A percentile compares a stretch with the other conserved stretches of the same genome.
Evolutionary conservation across 139 green algal genomes (phyloP).

Genomic region (Chlamydomonas schloesseri): DNA sequence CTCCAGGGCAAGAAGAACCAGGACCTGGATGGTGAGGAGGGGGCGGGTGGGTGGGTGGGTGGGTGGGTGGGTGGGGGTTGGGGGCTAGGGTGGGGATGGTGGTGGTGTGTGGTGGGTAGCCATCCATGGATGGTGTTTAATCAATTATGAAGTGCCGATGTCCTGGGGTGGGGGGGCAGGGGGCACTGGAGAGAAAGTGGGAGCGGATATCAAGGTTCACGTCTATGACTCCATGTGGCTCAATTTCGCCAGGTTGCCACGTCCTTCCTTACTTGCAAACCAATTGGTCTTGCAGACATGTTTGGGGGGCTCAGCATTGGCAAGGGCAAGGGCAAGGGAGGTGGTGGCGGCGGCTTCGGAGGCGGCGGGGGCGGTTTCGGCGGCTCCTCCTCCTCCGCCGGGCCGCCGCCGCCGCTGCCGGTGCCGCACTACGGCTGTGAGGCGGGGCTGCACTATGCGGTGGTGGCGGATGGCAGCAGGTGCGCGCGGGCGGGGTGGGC

Average conservation of each 20-base stretch:
- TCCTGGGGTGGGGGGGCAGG: too few species aligned
- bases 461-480: conserved; percentile 61
- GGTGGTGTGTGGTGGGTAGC: too few species aligned
- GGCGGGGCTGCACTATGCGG: conserved; percentile 65
- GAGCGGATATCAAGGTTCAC: too few species aligned
- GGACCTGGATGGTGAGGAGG: conserved; percentile 33
- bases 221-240: too few species aligned
- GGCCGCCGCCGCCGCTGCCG: conserved; percentile 17
- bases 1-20: conserved; percentile 16
- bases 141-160: too few species aligned
- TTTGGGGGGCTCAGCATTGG: conserved; percentile 1
- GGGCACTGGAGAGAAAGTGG: too few species aligned
- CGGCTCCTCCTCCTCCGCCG: background rate
- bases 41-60: background rate
- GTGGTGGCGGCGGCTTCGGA: background rate
- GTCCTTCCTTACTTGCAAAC: too few species aligned
- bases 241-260: too few species aligned
- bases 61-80: background rate
- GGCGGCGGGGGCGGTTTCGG: conserved; percentile 12
- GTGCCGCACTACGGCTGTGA: conserved; percentile 76
- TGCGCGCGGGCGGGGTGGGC: conserved; percentile 13
- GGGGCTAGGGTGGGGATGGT: background rate
- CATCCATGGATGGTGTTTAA: too few species aligned
- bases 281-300: too few species aligned
- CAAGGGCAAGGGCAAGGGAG: conserved; percentile 10